Conservation (phyloP, 2,329 filamentous ascomycete genomes). For the Xylariaceae sp. region DNA sequence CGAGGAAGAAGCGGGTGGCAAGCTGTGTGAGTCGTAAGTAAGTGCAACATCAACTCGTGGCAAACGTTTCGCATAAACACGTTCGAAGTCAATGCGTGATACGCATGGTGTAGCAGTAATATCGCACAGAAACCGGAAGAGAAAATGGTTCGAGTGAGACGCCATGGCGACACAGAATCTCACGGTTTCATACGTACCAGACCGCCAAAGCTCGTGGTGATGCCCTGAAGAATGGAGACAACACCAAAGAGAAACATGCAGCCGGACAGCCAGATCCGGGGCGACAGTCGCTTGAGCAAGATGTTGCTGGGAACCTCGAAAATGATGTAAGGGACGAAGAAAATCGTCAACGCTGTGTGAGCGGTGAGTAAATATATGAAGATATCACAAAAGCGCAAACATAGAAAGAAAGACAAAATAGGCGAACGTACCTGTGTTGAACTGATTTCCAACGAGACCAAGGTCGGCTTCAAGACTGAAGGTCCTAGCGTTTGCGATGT, state of each 20-base stretch:
- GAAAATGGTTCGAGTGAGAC: not conserved
- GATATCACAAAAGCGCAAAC: not conserved
- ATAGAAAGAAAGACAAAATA: not conserved
- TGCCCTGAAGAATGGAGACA: constrained; percentile 67
- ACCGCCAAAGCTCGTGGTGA: constrained; percentile 72
- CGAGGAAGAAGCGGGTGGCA: constrained; percentile 79
- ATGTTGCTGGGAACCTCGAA: constrained; percentile 70
- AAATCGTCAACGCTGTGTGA: constrained; percentile 58
- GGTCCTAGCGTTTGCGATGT: constrained; percentile 71
- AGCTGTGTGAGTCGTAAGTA: constrained; percentile 36
- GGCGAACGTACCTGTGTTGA: constrained; percentile 54
- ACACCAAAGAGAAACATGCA: constrained; percentile 86
- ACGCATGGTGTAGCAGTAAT: not conserved
- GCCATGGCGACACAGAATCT: not conserved
- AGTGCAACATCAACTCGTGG: not conserved
- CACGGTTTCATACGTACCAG: constrained; percentile 37
- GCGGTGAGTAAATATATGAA: constrained; percentile 18
- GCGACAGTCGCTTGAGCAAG: constrained; percentile 55
- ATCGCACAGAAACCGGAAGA: not conserved
- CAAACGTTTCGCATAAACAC: not conserved
- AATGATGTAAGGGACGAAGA: constrained; percentile 73
- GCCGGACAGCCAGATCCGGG: constrained; percentile 51
- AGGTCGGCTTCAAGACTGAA: constrained; percentile 62
- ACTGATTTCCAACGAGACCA: constrained; percentile 52
- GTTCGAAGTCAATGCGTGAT: not conserved